Evolutionary conservation across 805 yeast species (phyloP), one percentile per base, ranked within the genome.

Genomic region (Candida insectalens): DNA sequence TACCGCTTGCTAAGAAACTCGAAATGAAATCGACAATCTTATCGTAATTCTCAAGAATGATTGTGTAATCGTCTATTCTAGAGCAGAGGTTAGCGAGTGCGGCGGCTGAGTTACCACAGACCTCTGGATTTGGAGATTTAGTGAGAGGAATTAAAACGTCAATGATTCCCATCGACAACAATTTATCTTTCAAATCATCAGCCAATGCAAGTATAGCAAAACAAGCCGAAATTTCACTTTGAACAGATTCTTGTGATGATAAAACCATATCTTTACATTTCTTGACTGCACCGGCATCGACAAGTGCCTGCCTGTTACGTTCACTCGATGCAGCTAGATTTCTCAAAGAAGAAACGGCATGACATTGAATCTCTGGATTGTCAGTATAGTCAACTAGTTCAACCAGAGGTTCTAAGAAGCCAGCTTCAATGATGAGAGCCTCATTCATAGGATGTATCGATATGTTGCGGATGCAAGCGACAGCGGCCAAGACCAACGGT

Each of bases 41-140:
- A 39, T 84, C 87, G 94, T 96, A 92, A 44, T 77, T 71, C 35
- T 74, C 70, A 37, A 85, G 68, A 40, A 92, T 83, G 43, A 79
- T 77, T 38, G 77, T 70, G 57, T 88, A 88, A 47, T 84, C 88
- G 47, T 72, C 73, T 25, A 89, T 84, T 59, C 96, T 76, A 4
- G 96, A 87, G 45, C 96, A 85, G 47, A 92, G 65, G 53, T 92
- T 92, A 20, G 98, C 98, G 45, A 92, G 69, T 2, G 98, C 97
- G 25, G 98, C 98, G 12, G 97, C 98, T 2, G 95, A 83, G 59
- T 92, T 92, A 37, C 98, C 98, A 57, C 95, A 92, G 13, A 92
- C 96, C 60, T 94, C 98, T 38, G 87, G 82, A 54, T 87, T 87
- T 36, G 71, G 71, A 28, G 94, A 82, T 46, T 74, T 76, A 2